phyloP scores from a whole-genome alignment of 805 yeast genomes.

The Cyberlindnera veronae region DNA sequence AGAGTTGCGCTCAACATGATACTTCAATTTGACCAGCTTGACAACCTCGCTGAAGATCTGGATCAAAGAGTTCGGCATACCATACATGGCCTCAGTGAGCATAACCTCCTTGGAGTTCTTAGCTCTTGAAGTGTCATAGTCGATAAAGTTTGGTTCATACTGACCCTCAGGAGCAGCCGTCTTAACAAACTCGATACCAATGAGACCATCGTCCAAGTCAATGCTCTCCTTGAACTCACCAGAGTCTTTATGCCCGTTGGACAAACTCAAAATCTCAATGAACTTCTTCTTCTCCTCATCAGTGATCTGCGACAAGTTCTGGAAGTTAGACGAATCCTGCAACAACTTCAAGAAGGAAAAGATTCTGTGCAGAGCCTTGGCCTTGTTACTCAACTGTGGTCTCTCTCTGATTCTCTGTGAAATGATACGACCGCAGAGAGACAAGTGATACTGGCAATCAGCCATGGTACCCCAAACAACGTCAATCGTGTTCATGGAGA shows the following conservation, averaged over 20 bases:
- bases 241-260: conserved; percentile 20
- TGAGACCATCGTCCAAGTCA: conserved; percentile 41
- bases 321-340: conserved; percentile 56
- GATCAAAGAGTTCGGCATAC: conserved; percentile 78
- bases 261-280: conserved; percentile 8
- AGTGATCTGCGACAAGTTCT: conserved; percentile 16
- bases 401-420: conserved; percentile 63
- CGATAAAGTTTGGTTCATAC: conserved; percentile 39
- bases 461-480: conserved; percentile 90
- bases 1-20: conserved; percentile 33
- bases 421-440: conserved; percentile 73
- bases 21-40: conserved; percentile 58
- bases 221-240: conserved; percentile 39
- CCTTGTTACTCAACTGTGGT: conserved; percentile 68
- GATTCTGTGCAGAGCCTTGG: conserved; percentile 71
- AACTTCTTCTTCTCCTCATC: conserved; percentile 16
- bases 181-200: conserved; percentile 37
- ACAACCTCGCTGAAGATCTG: conserved; percentile 71
- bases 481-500: conserved; percentile 85
- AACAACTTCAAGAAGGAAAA: conserved; percentile 70
- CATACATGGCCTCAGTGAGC: conserved; percentile 79
- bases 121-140: conserved; percentile 29
- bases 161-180: conserved; percentile 10
- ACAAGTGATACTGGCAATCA: conserved; percentile 71
- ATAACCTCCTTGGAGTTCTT: conserved; percentile 44